These are phyloP conservation scores for Coemansia sp. DNA, from an alignment of 371 early-diverging fungal genomes.

Conservation along the genomic window DNA sequence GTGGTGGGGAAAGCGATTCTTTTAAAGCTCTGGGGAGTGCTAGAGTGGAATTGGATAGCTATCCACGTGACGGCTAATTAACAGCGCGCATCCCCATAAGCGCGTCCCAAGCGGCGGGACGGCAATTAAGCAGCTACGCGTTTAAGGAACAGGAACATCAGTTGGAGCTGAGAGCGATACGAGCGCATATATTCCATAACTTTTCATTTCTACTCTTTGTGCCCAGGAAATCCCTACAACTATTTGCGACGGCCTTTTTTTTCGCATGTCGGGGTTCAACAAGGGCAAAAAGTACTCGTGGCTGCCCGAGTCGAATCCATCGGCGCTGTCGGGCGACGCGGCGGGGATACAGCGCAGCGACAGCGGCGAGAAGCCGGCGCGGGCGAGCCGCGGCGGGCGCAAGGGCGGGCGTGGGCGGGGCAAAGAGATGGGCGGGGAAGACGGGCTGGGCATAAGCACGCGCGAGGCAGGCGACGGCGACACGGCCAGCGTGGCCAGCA, in stretches of 20 bases:
- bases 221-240: not conserved
- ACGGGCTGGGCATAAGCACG: conserved; percentile 22
- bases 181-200: too few relatives aligned
- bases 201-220: not conserved
- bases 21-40: not conserved
- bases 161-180: too few relatives aligned
- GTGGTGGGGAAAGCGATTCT: not conserved
- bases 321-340: conserved; percentile 41
- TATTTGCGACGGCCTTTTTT: not conserved
- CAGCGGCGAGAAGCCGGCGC: conserved; percentile 16
- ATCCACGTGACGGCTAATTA: conserved; percentile 2
- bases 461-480: not conserved
- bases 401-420: not conserved
- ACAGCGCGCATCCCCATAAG: not conserved
- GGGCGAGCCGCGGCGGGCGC: conserved; percentile 3
- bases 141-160: too few relatives aligned
- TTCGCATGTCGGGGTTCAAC: conserved; percentile 31
- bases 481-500: not conserved
- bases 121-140: too few relatives aligned
- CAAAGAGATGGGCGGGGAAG: conserved; percentile 4
- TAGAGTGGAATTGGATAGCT: not conserved
- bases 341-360: conserved; percentile 10
- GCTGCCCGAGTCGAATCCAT: conserved; percentile 46
- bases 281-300: conserved; percentile 51
- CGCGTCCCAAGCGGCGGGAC: too few relatives aligned